Evolutionary conservation across 495 filamentous ascomycete genomes (phyloP), one percentile per base, ranked within the genome.

Genomic region (Monascus purpureus): DNA sequence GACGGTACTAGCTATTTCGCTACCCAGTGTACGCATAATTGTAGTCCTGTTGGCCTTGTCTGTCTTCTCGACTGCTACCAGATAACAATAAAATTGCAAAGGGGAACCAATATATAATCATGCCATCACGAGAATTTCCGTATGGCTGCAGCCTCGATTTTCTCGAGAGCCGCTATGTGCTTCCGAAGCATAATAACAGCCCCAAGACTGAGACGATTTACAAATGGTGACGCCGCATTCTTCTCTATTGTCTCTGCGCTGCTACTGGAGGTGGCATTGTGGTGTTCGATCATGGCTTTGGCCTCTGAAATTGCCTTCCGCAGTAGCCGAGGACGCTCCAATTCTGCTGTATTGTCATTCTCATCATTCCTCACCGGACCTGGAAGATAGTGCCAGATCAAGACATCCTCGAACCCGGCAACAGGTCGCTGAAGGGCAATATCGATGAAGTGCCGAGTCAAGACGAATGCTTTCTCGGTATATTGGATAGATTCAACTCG

Each of bases 381-480:
- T 2, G 56, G 46, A n/a, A 64, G 37, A 33, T 76, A 76, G 6
- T 72, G 35, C 59, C 61, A 72, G 1, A 43, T 32, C n/a, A 75
- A 43, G 28, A 70, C 55, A 23, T 67, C 52, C 23, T 55, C 57
- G 8, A 75, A 53, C 2, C 65, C 67, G 4, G 40, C 17, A 4
- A 63, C 47, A 5, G 54, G 51, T n/a, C 50, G 26, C 15, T 47
- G 37, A 6, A 76, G 40, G 6, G 62, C 68, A 34, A 59, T 57
- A 17, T 55, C 50, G 24, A 76, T 66, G 38, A 76, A 75, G 8
- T 35, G 55, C 5, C 68, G 54, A 1, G 72, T 49, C 31, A 68
- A 45, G 18, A 75, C 56, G 28, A 68, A 75, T 3, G 66, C 54
- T 32, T 63, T 68, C 38, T 76, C 72, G 3, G 59, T 64, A 38